Evolutionary conservation across 768 basidiomycete species (phyloP), one percentile per base, ranked within the genome.

Genomic region (Boletus rex-veris): DNA sequence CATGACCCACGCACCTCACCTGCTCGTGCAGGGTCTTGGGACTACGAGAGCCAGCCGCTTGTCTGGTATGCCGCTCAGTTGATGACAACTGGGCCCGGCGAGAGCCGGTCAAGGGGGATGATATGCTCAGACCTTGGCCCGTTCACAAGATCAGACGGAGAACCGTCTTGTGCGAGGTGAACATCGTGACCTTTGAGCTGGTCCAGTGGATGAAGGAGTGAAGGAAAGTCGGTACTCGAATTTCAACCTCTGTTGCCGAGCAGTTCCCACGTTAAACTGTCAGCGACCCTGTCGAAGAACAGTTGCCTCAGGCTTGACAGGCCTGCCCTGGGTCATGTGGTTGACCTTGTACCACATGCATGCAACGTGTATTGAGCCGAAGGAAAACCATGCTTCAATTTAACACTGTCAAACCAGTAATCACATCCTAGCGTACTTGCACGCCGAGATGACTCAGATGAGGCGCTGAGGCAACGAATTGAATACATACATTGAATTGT

Each of bases 71-170:
- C 71, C 76, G 77, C 78, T 79, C 72, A 74, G 75, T 73, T 62
- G 64, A 62, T 84, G 77, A 78, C 68, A 72, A 73, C 77, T 72
- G 73, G 80, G 69, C 78, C 75, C 84, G 60, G 79, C 80, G 78
- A 80, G 80, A 74, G 77, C 72, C 82, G 60, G 77, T 80, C 78
- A 54, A 76, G 77, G 77, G 78, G 80, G 81, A 80, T 71, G 79
- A 57, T 66, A 81, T 78, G 68, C 84, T 87, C 85, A 84, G 84
- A 86, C 81, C 82, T 86, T 86, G 76, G 79, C 84, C 83, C 83
- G 83, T 82, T 86, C 82, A 81, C 76, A 68, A 84, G 60, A 51
- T 53, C 60, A 62, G 64, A 71, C 52, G 56, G 45, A 11, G 30
- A 31, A 35, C 24, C 62, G 59, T 74, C 75, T 73, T 75, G 83